Evolutionary conservation across 495 filamentous ascomycete species (phyloP), one percentile per base, ranked within the genome.

Genomic region (Neurospora sp.): DNA sequence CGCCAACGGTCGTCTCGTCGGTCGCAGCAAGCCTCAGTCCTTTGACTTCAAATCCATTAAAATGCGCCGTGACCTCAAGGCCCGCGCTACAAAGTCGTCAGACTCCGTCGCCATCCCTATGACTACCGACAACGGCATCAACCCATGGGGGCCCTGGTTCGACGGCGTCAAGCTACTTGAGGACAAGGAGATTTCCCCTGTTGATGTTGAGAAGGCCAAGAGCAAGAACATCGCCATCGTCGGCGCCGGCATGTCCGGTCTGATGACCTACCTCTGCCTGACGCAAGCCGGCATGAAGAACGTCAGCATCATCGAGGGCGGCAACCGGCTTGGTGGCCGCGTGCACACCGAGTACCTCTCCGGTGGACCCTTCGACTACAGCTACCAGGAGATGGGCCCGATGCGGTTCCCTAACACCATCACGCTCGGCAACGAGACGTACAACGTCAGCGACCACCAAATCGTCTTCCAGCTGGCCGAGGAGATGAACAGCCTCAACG

Each of bases 351-450:
- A 85, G 54, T 91, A 92, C 71, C 84, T 92, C 0, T 86, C 83
- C 36, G 84, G 87, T 36, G 84, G 85, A 0, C 89, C 90, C 0
- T 87, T 89, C 34, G 83, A 93, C 19, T 92, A 92, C 73, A 88
- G 90, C 59, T 93, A 92, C 72, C 90, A 92, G 75, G 91, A 93
- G 77, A 92, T 93, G 91, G 91, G 91, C 0, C 89, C 90, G 0
- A 92, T 92, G 91, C 84, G 90, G 5, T 92, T 84, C 72, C 84
- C 90, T 39, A 83, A 86, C 7, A 89, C 83, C 0, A 85, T 88
- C 76, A 74, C 69, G 10, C 83, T 83, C 37, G 85, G 78, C 11
- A 90, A 89, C 71, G 84, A 89, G 80, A 87, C 86, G 0, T 79
- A 89, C 39, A 81, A 85, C 70, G 87, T 89, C 70, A 81, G 82